Percentiles rank a stretch among this genome's conserved stretches.
Conservation (phyloP, 2,329 filamentous ascomycete genomes). For the Sporothrix euskadiensis region DNA sequence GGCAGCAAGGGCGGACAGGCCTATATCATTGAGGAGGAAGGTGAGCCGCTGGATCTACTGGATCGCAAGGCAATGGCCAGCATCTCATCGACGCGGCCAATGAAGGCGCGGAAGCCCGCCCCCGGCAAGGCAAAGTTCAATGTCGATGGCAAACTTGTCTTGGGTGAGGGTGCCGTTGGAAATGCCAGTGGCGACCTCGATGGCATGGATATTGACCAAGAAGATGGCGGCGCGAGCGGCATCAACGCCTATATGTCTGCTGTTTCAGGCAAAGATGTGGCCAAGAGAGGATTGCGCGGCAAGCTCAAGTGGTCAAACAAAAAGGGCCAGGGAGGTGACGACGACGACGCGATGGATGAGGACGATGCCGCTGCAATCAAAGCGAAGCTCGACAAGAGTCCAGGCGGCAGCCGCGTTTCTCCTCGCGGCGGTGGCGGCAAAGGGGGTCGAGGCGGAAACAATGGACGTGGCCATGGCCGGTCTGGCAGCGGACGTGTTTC, state of each 20-base stretch:
- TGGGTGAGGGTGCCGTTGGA: slow-evolving; percentile 55
- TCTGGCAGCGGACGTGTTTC: slow-evolving; percentile 39
- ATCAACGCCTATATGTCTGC: slow-evolving; percentile 70
- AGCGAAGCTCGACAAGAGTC: slow-evolving; percentile 40
- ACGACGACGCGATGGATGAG: slow-evolving; percentile 56
- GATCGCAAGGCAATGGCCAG: slow-evolving; percentile 86
- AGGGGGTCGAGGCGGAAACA: slow-evolving; percentile 37
- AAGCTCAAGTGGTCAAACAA: slow-evolving; percentile 72
- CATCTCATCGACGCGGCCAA: slow-evolving; percentile 88
- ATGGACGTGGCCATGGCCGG: slow-evolving; percentile 42
- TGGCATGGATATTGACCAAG: slow-evolving; percentile 60
- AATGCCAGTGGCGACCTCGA: slow-evolving; percentile 53
- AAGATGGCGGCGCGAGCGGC: slow-evolving; percentile 49
- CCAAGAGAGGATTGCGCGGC: slow-evolving; percentile 64
- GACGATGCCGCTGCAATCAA: slow-evolving; percentile 48
- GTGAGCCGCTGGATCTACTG: slow-evolving; percentile 91
- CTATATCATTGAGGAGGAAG: slow-evolving; percentile 92
- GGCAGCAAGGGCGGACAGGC: slow-evolving; percentile 64
- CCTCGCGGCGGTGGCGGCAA: slow-evolving; percentile 37
- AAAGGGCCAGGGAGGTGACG: slow-evolving; percentile 47
- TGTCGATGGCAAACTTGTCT: slow-evolving; percentile 76
- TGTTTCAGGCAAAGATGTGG: slow-evolving; percentile 66
- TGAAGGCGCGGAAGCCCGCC: slow-evolving; percentile 44
- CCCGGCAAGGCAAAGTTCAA: slow-evolving; percentile 64
- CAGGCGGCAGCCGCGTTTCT: slow-evolving; percentile 35